phyloP scores from a whole-genome alignment of 441 rosid genomes.

The Gossypium trilobum region DNA sequence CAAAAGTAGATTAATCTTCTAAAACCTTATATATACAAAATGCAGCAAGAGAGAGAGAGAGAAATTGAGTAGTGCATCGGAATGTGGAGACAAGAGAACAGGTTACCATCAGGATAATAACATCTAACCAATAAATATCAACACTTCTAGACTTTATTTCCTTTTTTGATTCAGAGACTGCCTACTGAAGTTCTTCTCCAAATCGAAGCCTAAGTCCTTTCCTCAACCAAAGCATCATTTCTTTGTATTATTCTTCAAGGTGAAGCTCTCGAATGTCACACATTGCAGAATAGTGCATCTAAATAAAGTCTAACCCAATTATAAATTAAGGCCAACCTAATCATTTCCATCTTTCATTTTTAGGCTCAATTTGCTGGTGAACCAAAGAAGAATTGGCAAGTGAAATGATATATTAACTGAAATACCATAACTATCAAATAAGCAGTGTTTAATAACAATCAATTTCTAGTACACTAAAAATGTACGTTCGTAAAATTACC shows the following conservation, averaged over 20 bases:
- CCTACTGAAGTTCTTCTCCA: background rate
- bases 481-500: background rate
- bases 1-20: constrained; percentile 17
- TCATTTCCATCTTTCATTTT: background rate
- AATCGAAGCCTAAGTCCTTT: background rate
- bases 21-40: constrained; percentile 9
- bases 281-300: background rate
- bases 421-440: background rate
- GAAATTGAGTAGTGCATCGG: background rate
- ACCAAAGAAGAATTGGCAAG: background rate
- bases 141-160: background rate
- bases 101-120: background rate
- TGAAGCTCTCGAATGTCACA: background rate
- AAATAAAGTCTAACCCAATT: background rate
- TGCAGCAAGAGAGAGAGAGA: background rate
- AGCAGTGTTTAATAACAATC: background rate
- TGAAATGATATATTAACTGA: background rate
- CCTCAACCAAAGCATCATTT: background rate
- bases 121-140: background rate
- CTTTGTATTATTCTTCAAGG: background rate
- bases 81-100: background rate
- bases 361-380: background rate
- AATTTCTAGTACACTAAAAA: background rate
- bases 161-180: background rate
- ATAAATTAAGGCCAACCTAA: background rate